Conservation (phyloP, 495 filamentous ascomycete species). For the Lasiosphaeriaceae sp. region DNA sequence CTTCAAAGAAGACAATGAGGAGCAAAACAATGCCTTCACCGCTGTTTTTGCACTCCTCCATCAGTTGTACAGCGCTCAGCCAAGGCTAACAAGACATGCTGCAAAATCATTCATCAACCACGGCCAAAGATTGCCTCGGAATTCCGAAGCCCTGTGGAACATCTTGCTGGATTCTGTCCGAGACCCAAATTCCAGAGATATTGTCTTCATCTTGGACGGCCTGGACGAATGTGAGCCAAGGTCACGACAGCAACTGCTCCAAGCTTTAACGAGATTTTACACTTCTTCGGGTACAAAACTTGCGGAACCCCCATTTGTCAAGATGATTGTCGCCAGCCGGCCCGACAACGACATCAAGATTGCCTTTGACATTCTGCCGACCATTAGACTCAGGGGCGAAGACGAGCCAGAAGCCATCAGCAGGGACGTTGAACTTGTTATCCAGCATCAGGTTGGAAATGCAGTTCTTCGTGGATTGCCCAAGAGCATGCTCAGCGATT, state of each 20-base stretch:
- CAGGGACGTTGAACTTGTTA: not conserved
- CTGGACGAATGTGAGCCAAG: not conserved
- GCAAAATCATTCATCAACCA: not conserved
- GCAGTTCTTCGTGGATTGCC: not conserved
- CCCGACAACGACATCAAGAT: constrained; percentile 5
- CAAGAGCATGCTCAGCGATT: not conserved
- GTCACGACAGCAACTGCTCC: not conserved
- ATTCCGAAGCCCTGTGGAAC: not conserved
- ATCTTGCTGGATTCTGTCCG: not conserved
- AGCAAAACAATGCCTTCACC: not conserved
- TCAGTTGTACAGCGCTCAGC: not conserved
- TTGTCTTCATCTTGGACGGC: not conserved
- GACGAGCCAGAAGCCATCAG: not conserved
- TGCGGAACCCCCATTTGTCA: not conserved
- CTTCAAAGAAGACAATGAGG: constrained; percentile 2
- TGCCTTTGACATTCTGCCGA: not conserved
- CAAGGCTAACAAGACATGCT: not conserved
- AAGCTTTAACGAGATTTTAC: not conserved
- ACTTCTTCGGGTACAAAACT: not conserved
- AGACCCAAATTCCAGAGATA: not conserved
- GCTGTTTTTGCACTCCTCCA: not conserved
- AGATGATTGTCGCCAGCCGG: not conserved
- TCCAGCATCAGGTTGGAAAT: not conserved
- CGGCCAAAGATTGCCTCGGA: too few relatives aligned
- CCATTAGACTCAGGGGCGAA: constrained; percentile 1